These are phyloP conservation scores for Cladosporium velox DNA, from an alignment of 2,329 filamentous ascomycete species.

Conservation along the genomic window DNA sequence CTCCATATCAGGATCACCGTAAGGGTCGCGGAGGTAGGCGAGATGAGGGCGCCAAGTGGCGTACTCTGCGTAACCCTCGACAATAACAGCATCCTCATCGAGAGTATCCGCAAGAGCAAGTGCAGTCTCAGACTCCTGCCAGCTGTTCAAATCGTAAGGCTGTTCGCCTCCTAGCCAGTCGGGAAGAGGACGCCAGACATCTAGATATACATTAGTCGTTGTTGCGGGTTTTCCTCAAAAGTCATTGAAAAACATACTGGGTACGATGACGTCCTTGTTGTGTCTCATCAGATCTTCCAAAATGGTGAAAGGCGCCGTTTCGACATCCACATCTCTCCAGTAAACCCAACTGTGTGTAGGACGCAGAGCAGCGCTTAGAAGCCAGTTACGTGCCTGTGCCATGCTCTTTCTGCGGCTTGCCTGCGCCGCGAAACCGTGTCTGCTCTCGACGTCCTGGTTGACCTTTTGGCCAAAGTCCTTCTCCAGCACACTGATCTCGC, in stretches of 20 bases:
- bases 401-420: constrained; percentile 92
- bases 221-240: not conserved
- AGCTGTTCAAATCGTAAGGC: constrained; percentile 97
- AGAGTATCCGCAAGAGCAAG: constrained; percentile 89
- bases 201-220: constrained; percentile 22
- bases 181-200: constrained; percentile 97
- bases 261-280: constrained; percentile 98
- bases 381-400: constrained; percentile 97
- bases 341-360: constrained; percentile 99
- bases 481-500: constrained; percentile 95
- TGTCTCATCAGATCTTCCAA: constrained; percentile 97
- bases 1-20: constrained; percentile 97
- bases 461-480: constrained; percentile 99
- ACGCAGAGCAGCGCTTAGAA: constrained; percentile 86
- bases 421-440: constrained; percentile 95
- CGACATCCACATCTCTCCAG: constrained; percentile 97
- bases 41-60: constrained; percentile 97
- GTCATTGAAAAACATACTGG: constrained; percentile 67
- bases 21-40: constrained; percentile 93
- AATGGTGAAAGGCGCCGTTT: constrained; percentile 95
- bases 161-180: constrained; percentile 99
- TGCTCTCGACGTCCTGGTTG: constrained; percentile 94
- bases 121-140: constrained; percentile 98
- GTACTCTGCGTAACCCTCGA: constrained; percentile 98
- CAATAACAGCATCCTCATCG: constrained; percentile 97